phyloP scores from a whole-genome alignment of 2,329 filamentous ascomycete species.

The Diaporthe australafricana region DNA sequence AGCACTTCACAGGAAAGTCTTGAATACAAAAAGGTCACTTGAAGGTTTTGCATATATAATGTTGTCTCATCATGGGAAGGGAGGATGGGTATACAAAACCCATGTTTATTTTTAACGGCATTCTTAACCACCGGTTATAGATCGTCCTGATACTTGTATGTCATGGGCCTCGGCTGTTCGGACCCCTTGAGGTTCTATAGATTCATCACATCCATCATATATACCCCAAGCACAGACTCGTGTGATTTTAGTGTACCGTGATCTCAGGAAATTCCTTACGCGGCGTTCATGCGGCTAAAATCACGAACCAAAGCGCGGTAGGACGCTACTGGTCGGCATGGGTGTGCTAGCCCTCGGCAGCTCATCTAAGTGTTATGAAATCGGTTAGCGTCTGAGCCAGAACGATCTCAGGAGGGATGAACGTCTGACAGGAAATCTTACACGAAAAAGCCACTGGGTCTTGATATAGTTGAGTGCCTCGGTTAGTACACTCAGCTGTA shows the following conservation, averaged over 20 bases:
- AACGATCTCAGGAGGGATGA: too few species aligned
- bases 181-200: slow-evolving; percentile 3
- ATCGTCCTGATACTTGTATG: slow-evolving; percentile 1
- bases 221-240: background rate
- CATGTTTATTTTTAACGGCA: background rate
- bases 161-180: background rate
- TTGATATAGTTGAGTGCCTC: too few species aligned
- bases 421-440: too few species aligned
- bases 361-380: too few species aligned
- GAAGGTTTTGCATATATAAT: background rate
- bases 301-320: too few species aligned
- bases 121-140: slow-evolving; percentile 10
- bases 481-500: too few species aligned
- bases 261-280: too few species aligned
- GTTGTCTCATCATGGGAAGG: background rate
- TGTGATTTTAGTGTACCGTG: background rate
- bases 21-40: background rate
- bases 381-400: too few species aligned
- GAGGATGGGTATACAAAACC: background rate
- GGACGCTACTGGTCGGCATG: too few species aligned
- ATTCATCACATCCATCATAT: slow-evolving; percentile 13
- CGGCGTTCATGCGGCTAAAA: too few species aligned
- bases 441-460: too few species aligned
- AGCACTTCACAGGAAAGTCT: slow-evolving; percentile 29
- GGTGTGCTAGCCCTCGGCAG: too few species aligned